These are phyloP conservation scores for Fistulinella cinereoalba DNA, from an alignment of 1,284 basidiomycete species.

Conservation along the genomic window DNA sequence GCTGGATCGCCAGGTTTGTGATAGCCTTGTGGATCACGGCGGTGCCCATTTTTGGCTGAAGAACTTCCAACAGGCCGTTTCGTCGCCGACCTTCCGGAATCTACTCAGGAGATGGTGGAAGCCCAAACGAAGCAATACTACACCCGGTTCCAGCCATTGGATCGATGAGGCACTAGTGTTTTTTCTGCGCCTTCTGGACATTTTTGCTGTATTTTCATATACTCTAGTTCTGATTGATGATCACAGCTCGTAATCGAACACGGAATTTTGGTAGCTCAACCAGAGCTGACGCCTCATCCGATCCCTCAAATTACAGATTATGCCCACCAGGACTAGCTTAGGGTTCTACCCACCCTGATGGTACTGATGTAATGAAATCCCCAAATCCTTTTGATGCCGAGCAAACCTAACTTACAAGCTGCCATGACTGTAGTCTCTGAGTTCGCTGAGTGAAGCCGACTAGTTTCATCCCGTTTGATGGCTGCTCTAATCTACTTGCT, in stretches of 20 bases:
- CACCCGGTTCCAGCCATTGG: conserved; percentile 54
- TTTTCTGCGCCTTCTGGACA: neutral
- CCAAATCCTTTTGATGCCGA: no score
- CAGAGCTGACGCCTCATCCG: neutral
- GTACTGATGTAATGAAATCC: no score
- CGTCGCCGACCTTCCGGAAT: conserved; percentile 84
- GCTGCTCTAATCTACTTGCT: no score
- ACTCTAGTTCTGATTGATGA: conserved; percentile 1
- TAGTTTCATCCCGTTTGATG: no score
- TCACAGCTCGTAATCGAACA: neutral
- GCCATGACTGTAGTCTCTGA: no score
- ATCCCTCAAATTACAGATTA: no score
- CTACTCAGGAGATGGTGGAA: conserved; percentile 81
- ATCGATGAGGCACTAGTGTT: conserved; percentile 31
- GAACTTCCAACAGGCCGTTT: conserved; percentile 59
- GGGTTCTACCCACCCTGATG: no score
- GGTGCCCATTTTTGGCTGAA: no score
- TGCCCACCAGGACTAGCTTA: no score
- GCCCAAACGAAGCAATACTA: conserved; percentile 77
- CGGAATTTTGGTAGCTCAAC: neutral
- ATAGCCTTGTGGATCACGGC: no score
- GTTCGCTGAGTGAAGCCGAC: no score
- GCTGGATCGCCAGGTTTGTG: conserved; percentile 85
- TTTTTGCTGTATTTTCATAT: conserved; percentile 5
- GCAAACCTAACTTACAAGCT: no score